A percentile compares a stretch with the other conserved stretches of the same genome.
Evolutionary conservation across 73 alveolate species (phyloP).

Genomic region (Paramecium primaurelia): DNA sequence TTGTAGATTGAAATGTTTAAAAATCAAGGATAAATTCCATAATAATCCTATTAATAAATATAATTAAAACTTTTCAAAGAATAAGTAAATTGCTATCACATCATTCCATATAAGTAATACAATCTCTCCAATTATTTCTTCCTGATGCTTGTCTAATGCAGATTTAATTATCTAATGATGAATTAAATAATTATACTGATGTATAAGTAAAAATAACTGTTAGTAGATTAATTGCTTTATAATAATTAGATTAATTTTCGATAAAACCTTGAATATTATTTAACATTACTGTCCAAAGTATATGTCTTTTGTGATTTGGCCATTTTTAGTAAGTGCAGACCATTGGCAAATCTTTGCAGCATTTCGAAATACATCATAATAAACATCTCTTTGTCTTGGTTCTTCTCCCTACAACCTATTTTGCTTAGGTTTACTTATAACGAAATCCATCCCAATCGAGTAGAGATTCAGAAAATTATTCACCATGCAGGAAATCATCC

Average conservation of each 20-base stretch:
- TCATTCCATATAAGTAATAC: constrained; percentile 21
- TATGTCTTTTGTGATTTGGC: not conserved
- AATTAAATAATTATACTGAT: not conserved
- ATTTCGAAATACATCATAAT: not conserved
- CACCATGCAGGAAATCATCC: constrained; percentile 26
- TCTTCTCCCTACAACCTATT: constrained; percentile 31
- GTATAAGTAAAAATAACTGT: not conserved
- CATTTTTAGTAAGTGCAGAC: not conserved
- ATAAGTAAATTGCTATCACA: not conserved
- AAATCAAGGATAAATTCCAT: not conserved
- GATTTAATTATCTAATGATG: not conserved
- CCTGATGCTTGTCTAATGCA: not conserved
- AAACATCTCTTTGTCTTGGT: not conserved
- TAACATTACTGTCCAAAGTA: not conserved
- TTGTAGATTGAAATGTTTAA: not conserved
- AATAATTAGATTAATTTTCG: not conserved
- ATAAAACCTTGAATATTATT: not conserved
- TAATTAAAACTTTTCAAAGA: not conserved
- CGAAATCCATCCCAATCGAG: constrained; percentile 25
- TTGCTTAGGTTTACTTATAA: constrained; percentile 3
- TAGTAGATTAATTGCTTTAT: not conserved
- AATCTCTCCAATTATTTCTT: not conserved
- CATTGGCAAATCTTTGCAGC: not conserved
- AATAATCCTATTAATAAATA: not conserved
- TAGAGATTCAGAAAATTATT: not conserved